Evolutionary conservation across 805 yeast species (phyloP).

Genomic region (Suhomyces sp.): DNA sequence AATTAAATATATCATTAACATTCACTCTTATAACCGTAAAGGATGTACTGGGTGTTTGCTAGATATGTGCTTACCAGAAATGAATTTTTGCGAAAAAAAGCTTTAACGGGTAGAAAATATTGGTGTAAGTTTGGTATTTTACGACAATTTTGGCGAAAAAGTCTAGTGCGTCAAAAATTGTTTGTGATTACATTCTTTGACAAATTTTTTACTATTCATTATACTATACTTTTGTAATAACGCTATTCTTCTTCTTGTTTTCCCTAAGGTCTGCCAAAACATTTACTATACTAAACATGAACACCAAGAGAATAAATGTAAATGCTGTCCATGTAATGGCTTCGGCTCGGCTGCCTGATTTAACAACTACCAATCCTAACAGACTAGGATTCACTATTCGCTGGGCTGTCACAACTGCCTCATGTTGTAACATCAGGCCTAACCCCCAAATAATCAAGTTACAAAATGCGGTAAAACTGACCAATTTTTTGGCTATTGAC

Average conservation of each 20-base stretch:
- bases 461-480: slow-evolving; percentile 26
- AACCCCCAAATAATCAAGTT: slow-evolving; percentile 55
- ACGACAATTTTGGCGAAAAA: not conserved
- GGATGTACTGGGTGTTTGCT: not conserved
- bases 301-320: slow-evolving; percentile 42
- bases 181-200: not conserved
- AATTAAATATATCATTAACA: no score
- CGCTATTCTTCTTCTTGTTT: not conserved
- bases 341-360: slow-evolving; percentile 50
- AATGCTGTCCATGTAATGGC: slow-evolving; percentile 64
- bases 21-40: no score
- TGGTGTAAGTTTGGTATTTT: not conserved
- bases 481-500: slow-evolving; percentile 19
- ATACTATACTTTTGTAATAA: not conserved
- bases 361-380: slow-evolving; percentile 44
- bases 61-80: no score
- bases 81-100: no score
- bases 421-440: slow-evolving; percentile 63
- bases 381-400: slow-evolving; percentile 49
- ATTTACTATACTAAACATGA: not conserved
- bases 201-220: not conserved
- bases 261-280: not conserved
- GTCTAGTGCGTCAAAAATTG: no score
- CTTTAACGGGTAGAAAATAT: no score
- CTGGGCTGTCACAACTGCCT: slow-evolving; percentile 47